phyloP scores from a whole-genome alignment of 495 filamentous ascomycete genomes.

The Penicillium paradoxum region DNA sequence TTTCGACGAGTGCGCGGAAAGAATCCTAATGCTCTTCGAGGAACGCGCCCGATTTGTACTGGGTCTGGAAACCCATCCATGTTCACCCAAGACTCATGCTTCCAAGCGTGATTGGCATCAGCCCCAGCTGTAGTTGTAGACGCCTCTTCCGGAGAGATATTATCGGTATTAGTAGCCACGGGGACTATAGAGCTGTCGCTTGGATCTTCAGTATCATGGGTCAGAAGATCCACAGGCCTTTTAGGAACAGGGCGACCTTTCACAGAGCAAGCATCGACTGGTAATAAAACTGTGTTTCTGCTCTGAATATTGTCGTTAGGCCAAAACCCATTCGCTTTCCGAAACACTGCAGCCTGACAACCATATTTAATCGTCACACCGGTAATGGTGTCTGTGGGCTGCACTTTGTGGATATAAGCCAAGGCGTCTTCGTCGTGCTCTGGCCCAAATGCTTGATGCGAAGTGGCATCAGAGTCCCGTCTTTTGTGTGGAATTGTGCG shows the following conservation, averaged over 20 bases:
- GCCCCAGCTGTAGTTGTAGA: constrained; percentile 21
- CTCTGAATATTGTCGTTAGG: constrained; percentile 83
- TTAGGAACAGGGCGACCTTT: constrained; percentile 57
- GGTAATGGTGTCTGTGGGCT: constrained; percentile 75
- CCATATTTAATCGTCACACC: constrained; percentile 87
- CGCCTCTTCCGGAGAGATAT: constrained; percentile 11
- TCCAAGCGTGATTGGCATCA: constrained; percentile 61
- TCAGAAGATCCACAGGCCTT: constrained; percentile 32
- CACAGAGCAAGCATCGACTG: constrained; percentile 83
- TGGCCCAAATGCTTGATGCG: constrained; percentile 33
- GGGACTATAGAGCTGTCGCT: constrained; percentile 43
- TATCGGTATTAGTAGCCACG: constrained; percentile 17
- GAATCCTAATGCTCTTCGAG: constrained; percentile 76
- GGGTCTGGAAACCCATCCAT: constrained; percentile 63
- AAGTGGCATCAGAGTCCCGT: constrained; percentile 52
- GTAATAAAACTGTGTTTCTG: constrained; percentile 73
- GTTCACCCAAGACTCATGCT: constrained; percentile 79
- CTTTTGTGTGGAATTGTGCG: constrained; percentile 50
- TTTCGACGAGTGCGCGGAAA: constrained; percentile 90
- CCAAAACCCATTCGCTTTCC: constrained; percentile 91
- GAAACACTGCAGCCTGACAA: constrained; percentile 70
- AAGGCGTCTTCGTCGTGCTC: constrained; percentile 66
- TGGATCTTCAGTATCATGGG: constrained; percentile 31
- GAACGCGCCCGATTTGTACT: constrained; percentile 82
- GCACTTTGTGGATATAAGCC: constrained; percentile 87